Evolutionary conservation across 352 stramenopile genomes (phyloP), one percentile per base, ranked within the genome.

Genomic region (Pythium apleroticum): DNA sequence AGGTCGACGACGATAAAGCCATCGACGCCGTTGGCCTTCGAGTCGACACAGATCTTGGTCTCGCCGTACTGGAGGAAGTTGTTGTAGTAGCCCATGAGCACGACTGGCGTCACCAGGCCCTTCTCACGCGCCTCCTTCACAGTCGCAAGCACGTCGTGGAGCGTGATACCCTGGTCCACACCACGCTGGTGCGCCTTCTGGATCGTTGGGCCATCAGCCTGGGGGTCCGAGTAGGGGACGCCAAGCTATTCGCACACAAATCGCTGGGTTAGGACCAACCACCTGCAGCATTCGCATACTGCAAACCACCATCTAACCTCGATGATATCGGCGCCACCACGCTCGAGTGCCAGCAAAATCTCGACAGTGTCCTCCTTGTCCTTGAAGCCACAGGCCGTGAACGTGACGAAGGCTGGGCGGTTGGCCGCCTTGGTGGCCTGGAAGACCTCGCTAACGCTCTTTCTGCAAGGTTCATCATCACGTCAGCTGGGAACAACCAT

Each of bases 81-180:
- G 82, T 99, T 99, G 84, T 98, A 98, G 85, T 99, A 95, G 46
- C 97, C 97, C 97, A 99, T 99, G 50, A 99, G 90, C 63, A 99
- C 94, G 31, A 99, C 91, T 19, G 97, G 97, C 31, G 96, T 86
- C 12, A 77, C 95, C 12, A 99, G 82, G 15, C 97, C 97, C 75
- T 93, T 86, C 19, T 57, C 62, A 37, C 97, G 90, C 27, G 94
- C 93, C 63, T 94, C 79, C 57, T 88, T 92, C 30, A 98, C 95
- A 30, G 97, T 98, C 19, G 77, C 81, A 20, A 99, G 81, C 65
- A 97, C 98, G 57, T 98, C 80, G 46, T 73, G 69, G 55, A 99
- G 86, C 43, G 89, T 96, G 45, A 98, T 97, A 54, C 97, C 97
- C 69, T 97, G 91, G 59, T 97, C 80, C 50, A 98, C 89, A 62